These are phyloP conservation scores for Nakazawaea populi DNA, from an alignment of 805 yeast genomes.

Conservation along the genomic window DNA sequence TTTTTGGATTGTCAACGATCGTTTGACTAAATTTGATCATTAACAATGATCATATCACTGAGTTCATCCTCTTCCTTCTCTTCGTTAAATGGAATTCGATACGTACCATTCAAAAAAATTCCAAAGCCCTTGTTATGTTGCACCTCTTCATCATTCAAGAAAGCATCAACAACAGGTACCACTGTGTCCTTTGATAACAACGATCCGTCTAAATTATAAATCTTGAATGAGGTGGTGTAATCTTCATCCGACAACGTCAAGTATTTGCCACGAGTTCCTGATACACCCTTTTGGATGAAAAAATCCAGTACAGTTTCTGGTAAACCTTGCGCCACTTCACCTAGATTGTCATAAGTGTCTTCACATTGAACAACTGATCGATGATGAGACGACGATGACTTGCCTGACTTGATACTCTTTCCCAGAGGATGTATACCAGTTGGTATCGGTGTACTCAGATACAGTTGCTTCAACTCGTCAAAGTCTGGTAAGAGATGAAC, in stretches of 20 bases:
- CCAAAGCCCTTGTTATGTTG: neutral
- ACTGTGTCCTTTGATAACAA: constrained; percentile 14
- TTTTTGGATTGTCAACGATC: too few species aligned
- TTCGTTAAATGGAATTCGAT: neutral
- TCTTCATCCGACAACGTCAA: constrained; percentile 39
- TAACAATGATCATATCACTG: too few species aligned
- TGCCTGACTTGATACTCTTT: constrained; percentile 16
- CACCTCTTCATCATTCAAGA: neutral
- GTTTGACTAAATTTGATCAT: too few species aligned
- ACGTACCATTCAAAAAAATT: constrained; percentile 8
- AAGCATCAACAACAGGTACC: neutral
- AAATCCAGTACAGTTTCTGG: constrained; percentile 37
- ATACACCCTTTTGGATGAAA: constrained; percentile 45
- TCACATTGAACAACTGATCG: constrained; percentile 25
- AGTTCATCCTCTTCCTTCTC: neutral
- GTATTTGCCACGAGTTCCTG: constrained; percentile 40
- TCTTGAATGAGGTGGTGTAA: constrained; percentile 33
- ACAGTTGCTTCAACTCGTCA: constrained; percentile 36
- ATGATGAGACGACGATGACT: constrained; percentile 12
- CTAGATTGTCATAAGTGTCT: constrained; percentile 33
- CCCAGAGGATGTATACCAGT: constrained; percentile 15
- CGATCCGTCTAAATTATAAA: constrained; percentile 39
- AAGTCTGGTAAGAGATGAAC: constrained; percentile 39
- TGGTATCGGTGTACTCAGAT: constrained; percentile 26
- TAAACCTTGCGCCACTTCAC: constrained; percentile 32